phyloP scores from a whole-genome alignment of 805 yeast genomes.

The Hanseniaspora thailandica region DNA sequence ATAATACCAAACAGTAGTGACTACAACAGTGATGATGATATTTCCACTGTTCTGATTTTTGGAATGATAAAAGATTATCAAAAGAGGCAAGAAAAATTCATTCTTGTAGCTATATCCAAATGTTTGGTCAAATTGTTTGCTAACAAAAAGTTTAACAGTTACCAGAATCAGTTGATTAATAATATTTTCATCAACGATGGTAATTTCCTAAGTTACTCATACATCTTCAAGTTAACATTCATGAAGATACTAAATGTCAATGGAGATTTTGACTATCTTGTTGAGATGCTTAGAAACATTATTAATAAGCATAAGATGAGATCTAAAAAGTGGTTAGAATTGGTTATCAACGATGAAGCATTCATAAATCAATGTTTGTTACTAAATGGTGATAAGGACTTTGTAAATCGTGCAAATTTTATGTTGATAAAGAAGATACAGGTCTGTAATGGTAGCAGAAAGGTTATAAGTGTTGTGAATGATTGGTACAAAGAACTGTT shows the following conservation, averaged over 20 bases:
- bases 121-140: slow-evolving; percentile 42
- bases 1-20: slow-evolving; percentile 29
- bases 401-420: slow-evolving; percentile 21
- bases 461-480: slow-evolving; percentile 45
- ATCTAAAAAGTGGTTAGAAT: slow-evolving; percentile 39
- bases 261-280: slow-evolving; percentile 46
- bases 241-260: slow-evolving; percentile 44
- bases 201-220: slow-evolving; percentile 25
- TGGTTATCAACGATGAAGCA: slow-evolving; percentile 28
- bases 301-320: slow-evolving; percentile 40
- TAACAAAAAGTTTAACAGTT: slow-evolving; percentile 36
- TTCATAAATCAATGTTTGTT: slow-evolving; percentile 15
- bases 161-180: slow-evolving; percentile 32
- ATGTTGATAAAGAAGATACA: slow-evolving; percentile 43
- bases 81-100: slow-evolving; percentile 36
- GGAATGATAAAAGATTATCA: not conserved
- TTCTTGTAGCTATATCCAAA: slow-evolving; percentile 38
- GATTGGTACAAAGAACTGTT: slow-evolving; percentile 47
- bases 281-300: slow-evolving; percentile 40
- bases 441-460: slow-evolving; percentile 55
- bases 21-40: not conserved
- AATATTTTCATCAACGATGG: slow-evolving; percentile 20
- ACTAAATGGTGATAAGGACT: not conserved
- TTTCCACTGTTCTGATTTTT: not conserved
- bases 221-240: slow-evolving; percentile 30